Base-by-base conservation (phyloP, 208 protist genomes). In the Lotmaria passim region DNA sequence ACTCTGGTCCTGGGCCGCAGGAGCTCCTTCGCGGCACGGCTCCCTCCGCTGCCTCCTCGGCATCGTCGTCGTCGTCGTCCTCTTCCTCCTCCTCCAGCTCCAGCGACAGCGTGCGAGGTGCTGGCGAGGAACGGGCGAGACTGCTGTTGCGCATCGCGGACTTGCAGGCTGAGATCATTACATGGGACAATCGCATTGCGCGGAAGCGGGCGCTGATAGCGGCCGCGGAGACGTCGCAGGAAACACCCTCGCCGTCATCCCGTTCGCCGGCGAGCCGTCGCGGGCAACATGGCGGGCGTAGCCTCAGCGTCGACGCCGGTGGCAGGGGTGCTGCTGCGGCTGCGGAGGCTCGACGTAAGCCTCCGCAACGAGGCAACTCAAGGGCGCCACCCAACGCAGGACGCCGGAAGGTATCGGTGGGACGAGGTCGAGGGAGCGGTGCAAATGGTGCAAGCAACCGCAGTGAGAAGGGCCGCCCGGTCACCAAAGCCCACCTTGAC, bases 181-280 rank as follows among this genome's bases (percentile, higher is more conserved):
- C 63, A 48, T 83, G 68, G 68, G 58, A 80, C 52, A 62, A n/a
- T 19, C 78, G 79, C 28, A 85, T 85, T 43, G 70, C 30, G 21
- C 44, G 41, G 19, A 58, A 75, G 43, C 53, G 73, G 12, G 31
- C 55, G 21, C 19, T 36, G 39, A 36, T 65, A 5, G n/a, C 55
- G 4, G 64, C 58, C 1, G 21, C 15, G 2, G 39, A 7, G 12
- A 31, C 47, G 19, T 23, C 12, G 12, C 39, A 43, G 24, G n/a
- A 10, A 19, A 11, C 30, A 50, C 44, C 50, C 30, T 30, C 43
- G 43, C 39, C n/a, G 65, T 47, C 56, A 66, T 33, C 58, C 24
- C 19, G 50, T 57, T 17, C 17, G 38, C 55, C 62, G 39, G n/a
- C 3, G 57, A 14, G 7, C 7, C 11, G 44, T 19, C 30, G 19